Base-by-base conservation (phyloP, 441 rosid species). In the Omphalea diandra region DNA sequence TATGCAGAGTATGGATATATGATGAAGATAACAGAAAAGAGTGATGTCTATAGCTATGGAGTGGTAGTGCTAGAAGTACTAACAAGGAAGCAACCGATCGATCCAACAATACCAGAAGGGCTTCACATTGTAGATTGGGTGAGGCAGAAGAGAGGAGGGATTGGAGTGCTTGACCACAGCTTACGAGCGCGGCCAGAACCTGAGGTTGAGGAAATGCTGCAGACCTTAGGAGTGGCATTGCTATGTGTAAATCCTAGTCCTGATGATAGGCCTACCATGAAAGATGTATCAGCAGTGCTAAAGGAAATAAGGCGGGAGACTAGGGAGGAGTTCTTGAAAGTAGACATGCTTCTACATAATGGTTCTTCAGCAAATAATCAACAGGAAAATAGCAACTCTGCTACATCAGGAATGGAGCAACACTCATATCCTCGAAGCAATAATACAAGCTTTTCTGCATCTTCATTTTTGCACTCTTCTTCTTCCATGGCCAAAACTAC, bases 1-100 rank as follows among this genome's bases (percentile, higher is more conserved):
- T 24, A 31, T 66, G 57, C 87, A 94, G 99, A 94, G 77, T 94
- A 94, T 68, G 96, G 98, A 35, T 90, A 87, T 70, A 89, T 87
- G 90, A 86, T 90, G 99, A 94, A 92, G 84, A 94, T 94, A 41
- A 92, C 98, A 60, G 97, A 94, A 81, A 94, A 94, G 60, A 92
- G 96, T 22, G 98, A 94, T 67, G 96, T 94, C 38, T 94, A 94
- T 69, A 94, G 99, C 90, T 94, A 87, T 12, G 99, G 98, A 0
- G 93, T 92, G 40, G 98, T 94, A 46, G 84, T 88, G 5, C 77
- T 94, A 36, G 98, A 94, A 83, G 94, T 94, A 58, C 61, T 94
- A 57, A 94, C 96, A 0, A 98, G 99, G 43, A 92, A 92, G 82
- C 98, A 90, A 70, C 98, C 97, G 0, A 92, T 94, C 27, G 99